phyloP scores from a whole-genome alignment of 2,329 filamentous ascomycete genomes.

The Xylaria multiplex region DNA sequence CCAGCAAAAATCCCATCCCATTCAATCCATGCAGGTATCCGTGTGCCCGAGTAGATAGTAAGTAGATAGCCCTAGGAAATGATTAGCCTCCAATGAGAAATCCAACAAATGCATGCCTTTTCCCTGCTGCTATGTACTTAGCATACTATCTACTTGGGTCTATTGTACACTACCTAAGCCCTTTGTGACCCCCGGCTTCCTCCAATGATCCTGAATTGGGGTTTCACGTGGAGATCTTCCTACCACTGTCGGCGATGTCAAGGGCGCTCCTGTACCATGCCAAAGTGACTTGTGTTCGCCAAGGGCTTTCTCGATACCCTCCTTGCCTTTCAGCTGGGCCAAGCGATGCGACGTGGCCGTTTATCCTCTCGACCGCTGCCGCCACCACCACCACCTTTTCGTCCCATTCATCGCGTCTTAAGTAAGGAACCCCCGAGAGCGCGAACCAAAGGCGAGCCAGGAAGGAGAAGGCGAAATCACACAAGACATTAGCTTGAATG shows the following conservation, averaged over 20 bases:
- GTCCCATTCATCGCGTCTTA: slow-evolving; percentile 10
- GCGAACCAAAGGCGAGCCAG: not conserved
- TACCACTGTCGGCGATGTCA: slow-evolving; percentile 18
- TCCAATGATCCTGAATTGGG: slow-evolving; percentile 23
- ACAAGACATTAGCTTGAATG: not conserved
- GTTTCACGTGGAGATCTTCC: slow-evolving; percentile 18
- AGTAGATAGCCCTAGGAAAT: slow-evolving; percentile 4
- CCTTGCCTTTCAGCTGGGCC: slow-evolving; percentile 31
- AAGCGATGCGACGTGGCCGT: slow-evolving; percentile 27
- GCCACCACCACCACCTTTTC: not conserved
- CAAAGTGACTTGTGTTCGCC: slow-evolving; percentile 2
- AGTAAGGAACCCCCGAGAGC: slow-evolving; percentile 1
- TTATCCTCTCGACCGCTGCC: not conserved
- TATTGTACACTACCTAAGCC: not conserved
- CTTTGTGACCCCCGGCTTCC: slow-evolving; percentile 15
- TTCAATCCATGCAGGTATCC: slow-evolving; percentile 13
- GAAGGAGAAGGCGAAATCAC: not conserved
- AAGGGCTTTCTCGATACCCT: slow-evolving; percentile 14
- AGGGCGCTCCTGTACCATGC: not conserved
- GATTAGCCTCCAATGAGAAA: slow-evolving; percentile 30
- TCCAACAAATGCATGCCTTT: slow-evolving; percentile 8
- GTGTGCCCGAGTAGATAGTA: slow-evolving; percentile 5
- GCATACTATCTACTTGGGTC: no score
- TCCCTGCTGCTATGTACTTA: not conserved
- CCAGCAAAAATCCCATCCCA: not conserved